Base-by-base conservation (phyloP, 2,329 filamentous ascomycete species). In the Colletotrichum scovillei region DNA sequence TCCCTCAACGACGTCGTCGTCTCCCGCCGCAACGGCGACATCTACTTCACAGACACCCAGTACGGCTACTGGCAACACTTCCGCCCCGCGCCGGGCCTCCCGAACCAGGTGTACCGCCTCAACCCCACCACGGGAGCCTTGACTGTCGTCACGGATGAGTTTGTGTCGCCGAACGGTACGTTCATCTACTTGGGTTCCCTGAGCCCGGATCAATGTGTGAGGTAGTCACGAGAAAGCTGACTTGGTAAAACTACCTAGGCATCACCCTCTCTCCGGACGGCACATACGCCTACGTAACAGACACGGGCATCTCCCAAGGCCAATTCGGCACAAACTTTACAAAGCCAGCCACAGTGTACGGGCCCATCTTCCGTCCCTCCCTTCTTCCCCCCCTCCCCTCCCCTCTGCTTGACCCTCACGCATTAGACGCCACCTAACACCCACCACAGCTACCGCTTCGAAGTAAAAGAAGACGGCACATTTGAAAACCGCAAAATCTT, bases 11-110 rank as follows among this genome's bases (percentile, higher is more conserved):
- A 92, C 73, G 84, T 89, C 0, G 84, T 85, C 1, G 78, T 90
- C 68, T 86, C 91, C 75, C 84, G 89, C 35, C 78, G 80, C 12
- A 90, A 87, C 69, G 84, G 85, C n/a, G 86, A 89, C 30, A 81
- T 92, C n/a, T 92, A 91, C 82, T 92, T 92, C 76, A 92, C 90
- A 1, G 90, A 92, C 71, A 87, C 88, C 0, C 84, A 86, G 8
- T 92, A 92, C 75, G 91, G 89, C 3, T 88, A 84, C 73, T 83
- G 88, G 55, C 90, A 92, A 77, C 84, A 88, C 28, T 91, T 92
- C 76, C 84, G 90, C 0, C 87, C 87, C 0, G 75, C 79, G 6
- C 89, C 89, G 0, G 86, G 85, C 0, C 78, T 91, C 12, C 88
- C 84, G 5, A 88, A 87, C 70, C 90, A 92, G 76, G 88, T 92